Evolutionary conservation across 805 yeast species (phyloP), one percentile per base, ranked within the genome.

Genomic region (Ogataea nitratoaversa): DNA sequence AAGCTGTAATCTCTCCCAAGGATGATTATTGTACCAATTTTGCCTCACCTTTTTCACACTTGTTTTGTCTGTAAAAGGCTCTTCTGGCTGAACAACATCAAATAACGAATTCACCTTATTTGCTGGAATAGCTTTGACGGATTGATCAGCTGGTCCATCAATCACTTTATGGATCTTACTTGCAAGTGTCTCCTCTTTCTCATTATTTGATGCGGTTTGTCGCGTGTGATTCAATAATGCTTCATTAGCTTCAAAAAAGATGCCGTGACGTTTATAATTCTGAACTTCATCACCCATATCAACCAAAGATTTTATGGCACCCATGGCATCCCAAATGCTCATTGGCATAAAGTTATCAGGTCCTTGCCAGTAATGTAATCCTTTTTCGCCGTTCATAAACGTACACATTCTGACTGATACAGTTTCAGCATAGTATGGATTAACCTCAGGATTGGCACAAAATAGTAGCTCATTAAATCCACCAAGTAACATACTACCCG

Each of bases 321-420:
- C 48, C 44, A 50, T 40, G n/a, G 52, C 40, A 24, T 44, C 42
- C 7, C 46, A 22, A 34, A 61, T 49, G 8, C 25, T 52, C 78
- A 76, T 72, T 2, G 81, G 80, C 46, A 53, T 59, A 53, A 64
- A 70, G 31, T 65, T 55, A 36, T 59, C 59, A 11, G 79, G 79
- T 0, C 82, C 82, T 78, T 77, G 76, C 57, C 68, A 63, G 41
- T 63, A 60, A 12, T 70, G 12, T 51, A 56, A 35, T 58, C 67
- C 24, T n/a, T n/a, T n/a, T n/a, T n/a, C n/a, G n/a, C n/a, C n/a
- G n/a, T n/a, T n/a, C n/a, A n/a, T n/a, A n/a, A n/a, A n/a, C 20
- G 74, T 52, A 36, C 28, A 32, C 32, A 39, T 44, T 24, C 49
- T 43, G 7, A 62, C 63, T 19, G 55, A 34, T 18, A 44, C 42